Evolutionary conservation across 2,329 filamentous ascomycete genomes (phyloP).

Genomic region (Myriosclerotinia duriaeana): DNA sequence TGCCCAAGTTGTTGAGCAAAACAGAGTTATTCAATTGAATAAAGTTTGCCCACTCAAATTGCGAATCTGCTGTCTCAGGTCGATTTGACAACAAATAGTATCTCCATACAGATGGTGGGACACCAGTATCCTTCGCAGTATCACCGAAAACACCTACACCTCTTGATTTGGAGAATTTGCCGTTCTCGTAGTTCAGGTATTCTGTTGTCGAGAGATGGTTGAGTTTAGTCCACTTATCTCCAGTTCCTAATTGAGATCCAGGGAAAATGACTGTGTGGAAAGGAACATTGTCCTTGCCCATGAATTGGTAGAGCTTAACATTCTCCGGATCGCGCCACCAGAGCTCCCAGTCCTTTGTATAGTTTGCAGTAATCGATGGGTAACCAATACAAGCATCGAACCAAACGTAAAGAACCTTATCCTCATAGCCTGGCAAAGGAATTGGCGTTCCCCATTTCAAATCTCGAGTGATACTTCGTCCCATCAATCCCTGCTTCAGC

Average conservation of each 20-base stretch:
- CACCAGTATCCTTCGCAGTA: constrained; percentile 81
- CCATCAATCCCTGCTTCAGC: constrained; percentile 80
- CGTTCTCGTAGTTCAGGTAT: constrained; percentile 82
- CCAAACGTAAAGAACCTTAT: constrained; percentile 82
- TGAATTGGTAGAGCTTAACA: constrained; percentile 89
- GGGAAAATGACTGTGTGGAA: constrained; percentile 95
- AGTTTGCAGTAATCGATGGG: constrained; percentile 89
- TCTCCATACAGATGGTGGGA: constrained; percentile 85
- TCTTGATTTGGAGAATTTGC: constrained; percentile 91
- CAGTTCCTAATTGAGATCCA: constrained; percentile 78
- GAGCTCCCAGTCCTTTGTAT: constrained; percentile 84
- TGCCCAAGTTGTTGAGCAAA: constrained; percentile 70
- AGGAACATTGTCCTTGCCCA: constrained; percentile 81
- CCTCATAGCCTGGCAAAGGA: constrained; percentile 60
- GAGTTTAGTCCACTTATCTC: constrained; percentile 84
- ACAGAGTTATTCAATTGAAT: constrained; percentile 85
- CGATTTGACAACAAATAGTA: constrained; percentile 86
- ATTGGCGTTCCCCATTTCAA: constrained; percentile 75
- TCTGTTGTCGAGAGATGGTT: constrained; percentile 88
- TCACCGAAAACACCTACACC: constrained; percentile 90
- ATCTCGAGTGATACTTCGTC: constrained; percentile 87
- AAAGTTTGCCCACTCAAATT: constrained; percentile 87
- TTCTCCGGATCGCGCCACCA: constrained; percentile 93
- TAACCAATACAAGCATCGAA: constrained; percentile 94
- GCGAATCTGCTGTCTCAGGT: constrained; percentile 81